Conservation (phyloP, 495 filamentous ascomycete species). For the Tuber melanosporum region DNA sequence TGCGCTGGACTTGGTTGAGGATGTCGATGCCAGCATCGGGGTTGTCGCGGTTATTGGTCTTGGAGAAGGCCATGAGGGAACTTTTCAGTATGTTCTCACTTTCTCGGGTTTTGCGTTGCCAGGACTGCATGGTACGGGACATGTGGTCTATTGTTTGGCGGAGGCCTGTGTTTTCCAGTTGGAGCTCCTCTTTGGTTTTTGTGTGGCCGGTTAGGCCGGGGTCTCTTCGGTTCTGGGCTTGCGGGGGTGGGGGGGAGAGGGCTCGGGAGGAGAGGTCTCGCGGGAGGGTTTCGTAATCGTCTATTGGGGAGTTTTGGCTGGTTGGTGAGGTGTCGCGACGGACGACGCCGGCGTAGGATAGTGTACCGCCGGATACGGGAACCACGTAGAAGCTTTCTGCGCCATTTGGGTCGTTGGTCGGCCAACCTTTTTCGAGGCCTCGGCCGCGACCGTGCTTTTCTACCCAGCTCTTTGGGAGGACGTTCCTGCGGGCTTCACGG, state of each 20-base stretch:
- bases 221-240: conserved; percentile 8
- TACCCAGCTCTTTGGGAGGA: conserved; percentile 41
- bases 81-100: conserved; percentile 35
- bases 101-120: conserved; percentile 37
- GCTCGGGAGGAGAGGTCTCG: background rate
- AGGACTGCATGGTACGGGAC: conserved; percentile 34
- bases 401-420: conserved; percentile 41
- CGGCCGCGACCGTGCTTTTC: conserved; percentile 45
- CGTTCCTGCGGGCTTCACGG: conserved; percentile 25
- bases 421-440: conserved; percentile 45
- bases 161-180: conserved; percentile 37
- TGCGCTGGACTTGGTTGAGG: conserved; percentile 29
- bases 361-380: conserved; percentile 77
- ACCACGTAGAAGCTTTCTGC: conserved; percentile 74
- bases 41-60: conserved; percentile 1
- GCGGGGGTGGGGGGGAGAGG: background rate
- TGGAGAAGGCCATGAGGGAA: conserved; percentile 31
- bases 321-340: conserved; percentile 27
- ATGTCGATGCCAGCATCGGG: conserved; percentile 29
- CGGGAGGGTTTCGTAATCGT: conserved; percentile 18
- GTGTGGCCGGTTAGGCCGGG: conserved; percentile 17
- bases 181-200: conserved; percentile 39
- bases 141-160: conserved; percentile 36
- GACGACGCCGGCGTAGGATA: conserved; percentile 82
- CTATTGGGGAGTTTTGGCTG: conserved; percentile 5